Evolutionary conservation across 768 basidiomycete genomes (phyloP), one percentile per base, ranked within the genome.

Genomic region (Xerocomus potaroensis): DNA sequence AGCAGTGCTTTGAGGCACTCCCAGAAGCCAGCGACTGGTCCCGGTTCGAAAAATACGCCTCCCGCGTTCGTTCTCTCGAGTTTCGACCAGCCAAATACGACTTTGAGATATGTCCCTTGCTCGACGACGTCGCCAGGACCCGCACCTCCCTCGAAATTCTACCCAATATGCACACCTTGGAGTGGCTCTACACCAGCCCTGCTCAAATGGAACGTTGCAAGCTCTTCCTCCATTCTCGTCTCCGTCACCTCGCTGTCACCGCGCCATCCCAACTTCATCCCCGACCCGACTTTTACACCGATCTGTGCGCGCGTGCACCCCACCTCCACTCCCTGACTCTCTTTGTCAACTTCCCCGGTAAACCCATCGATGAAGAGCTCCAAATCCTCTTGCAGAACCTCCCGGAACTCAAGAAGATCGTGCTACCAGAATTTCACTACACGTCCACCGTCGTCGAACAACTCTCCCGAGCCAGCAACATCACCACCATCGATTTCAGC

Each of bases 121-220:
- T 76, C 12, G 79, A 83, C 58, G 76, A 77, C 43, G 69, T 83
- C 8, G 78, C 79, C 1, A 71, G 78, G 35, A 77, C 81, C 8
- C 72, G 83, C 3, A 73, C 75, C 0, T 69, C 66, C 10, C 56
- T 81, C 24, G 68, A 75, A 41, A 72, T 84, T 41, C 60, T 84
- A 3, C 83, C 83, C 7, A 75, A 75, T 52, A 63, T 81, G 47
- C 72, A 73, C 32, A 68, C 70, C 3, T 65, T 86, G 5, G 62
- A 71, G 15, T 84, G 81, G 80, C 57, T 57, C 21, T 62, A 61
- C 7, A n/a, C 37, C 5, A 41, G 15, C n/a, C 18, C 47, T 11
- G 57, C 58, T 0, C 53, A 62, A n/a, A 55, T 68, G 56, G 64
- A 69, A 19, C 62, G 64, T 15, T 67, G 70, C 36, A 71, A 78